Evolutionary conservation across 1,284 basidiomycete species (phyloP).

Genomic region (Athelia psychrophila): DNA sequence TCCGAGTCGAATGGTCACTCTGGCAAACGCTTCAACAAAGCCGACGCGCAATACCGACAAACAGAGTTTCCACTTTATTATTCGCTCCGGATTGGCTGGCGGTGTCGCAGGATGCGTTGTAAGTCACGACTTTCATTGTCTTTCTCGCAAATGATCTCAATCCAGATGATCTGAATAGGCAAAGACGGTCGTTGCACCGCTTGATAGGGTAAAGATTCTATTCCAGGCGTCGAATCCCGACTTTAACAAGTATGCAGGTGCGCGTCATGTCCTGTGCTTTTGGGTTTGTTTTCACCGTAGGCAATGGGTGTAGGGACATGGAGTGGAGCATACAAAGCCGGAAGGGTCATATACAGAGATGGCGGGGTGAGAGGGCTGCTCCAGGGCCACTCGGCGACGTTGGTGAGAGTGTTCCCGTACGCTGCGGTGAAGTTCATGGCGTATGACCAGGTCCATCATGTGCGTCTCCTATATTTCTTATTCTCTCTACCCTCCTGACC

Average conservation of each 20-base stretch:
- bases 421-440: constrained; percentile 98
- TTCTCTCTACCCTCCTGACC: constrained; percentile 3
- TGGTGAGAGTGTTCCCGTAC: constrained; percentile 88
- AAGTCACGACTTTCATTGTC: constrained; percentile 32
- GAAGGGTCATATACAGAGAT: constrained; percentile 74
- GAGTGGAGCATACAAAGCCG: constrained; percentile 84
- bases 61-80: constrained; percentile 71
- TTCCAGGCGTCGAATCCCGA: constrained; percentile 98
- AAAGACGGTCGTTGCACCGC: constrained; percentile 95
- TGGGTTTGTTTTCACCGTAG: not conserved
- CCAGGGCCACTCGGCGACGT: constrained; percentile 94
- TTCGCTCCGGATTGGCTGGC: constrained; percentile 85
- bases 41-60: constrained; percentile 54
- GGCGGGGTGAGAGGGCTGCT: constrained; percentile 81
- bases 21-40: not conserved
- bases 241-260: constrained; percentile 91
- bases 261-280: constrained; percentile 14
- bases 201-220: constrained; percentile 98
- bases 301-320: constrained; percentile 52
- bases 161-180: constrained; percentile 51
- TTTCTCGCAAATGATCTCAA: constrained; percentile 7
- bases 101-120: constrained; percentile 94
- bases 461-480: constrained; percentile 31
- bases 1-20: not conserved
- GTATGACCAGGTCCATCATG: constrained; percentile 86